Percentiles rank a stretch among this genome's conserved stretches.
phyloP scores from a whole-genome alignment of 2,329 filamentous ascomycete species.

The Xylaria sp. region DNA sequence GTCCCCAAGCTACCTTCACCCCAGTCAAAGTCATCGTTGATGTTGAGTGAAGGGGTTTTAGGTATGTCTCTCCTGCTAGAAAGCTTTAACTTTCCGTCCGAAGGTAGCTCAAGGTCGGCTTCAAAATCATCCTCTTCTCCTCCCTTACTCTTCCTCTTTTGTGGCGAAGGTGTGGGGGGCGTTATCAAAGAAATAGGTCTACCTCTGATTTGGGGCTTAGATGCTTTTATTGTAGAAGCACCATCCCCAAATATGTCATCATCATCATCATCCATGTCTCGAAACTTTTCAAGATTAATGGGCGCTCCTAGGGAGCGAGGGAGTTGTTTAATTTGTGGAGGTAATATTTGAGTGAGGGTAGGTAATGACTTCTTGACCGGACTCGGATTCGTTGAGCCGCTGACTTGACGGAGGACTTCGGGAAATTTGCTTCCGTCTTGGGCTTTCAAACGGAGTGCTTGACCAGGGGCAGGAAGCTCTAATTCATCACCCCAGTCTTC shows the following conservation, averaged over 20 bases:
- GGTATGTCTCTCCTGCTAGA: constrained; percentile 70
- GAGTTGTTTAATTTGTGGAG: constrained; percentile 48
- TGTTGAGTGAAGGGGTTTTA: constrained; percentile 67
- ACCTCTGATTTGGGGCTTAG: constrained; percentile 55
- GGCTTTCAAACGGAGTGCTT: constrained; percentile 72
- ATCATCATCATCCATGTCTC: constrained; percentile 68
- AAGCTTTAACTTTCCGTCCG: constrained; percentile 72
- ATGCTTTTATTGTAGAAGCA: constrained; percentile 73
- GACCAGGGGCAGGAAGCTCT: constrained; percentile 70
- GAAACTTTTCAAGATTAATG: constrained; percentile 71
- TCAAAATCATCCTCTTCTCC: constrained; percentile 74
- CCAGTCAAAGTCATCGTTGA: constrained; percentile 86
- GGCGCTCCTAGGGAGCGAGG: constrained; percentile 55
- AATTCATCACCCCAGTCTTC: constrained; percentile 87
- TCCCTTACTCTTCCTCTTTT: constrained; percentile 60
- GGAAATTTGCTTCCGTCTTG: constrained; percentile 71
- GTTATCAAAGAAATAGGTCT: constrained; percentile 58
- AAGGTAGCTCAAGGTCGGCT: constrained; percentile 76
- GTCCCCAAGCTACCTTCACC: constrained; percentile 93
- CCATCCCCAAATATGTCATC: constrained; percentile 73
- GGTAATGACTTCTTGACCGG: constrained; percentile 56
- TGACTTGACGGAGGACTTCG: constrained; percentile 74
- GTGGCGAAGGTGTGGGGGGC: constrained; percentile 65
- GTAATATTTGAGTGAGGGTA: constrained; percentile 42
- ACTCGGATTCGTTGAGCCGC: constrained; percentile 65